Percentiles rank a stretch among this genome's conserved stretches.
phyloP scores from a whole-genome alignment of 768 basidiomycete genomes.

The Tylopilus sp. region DNA sequence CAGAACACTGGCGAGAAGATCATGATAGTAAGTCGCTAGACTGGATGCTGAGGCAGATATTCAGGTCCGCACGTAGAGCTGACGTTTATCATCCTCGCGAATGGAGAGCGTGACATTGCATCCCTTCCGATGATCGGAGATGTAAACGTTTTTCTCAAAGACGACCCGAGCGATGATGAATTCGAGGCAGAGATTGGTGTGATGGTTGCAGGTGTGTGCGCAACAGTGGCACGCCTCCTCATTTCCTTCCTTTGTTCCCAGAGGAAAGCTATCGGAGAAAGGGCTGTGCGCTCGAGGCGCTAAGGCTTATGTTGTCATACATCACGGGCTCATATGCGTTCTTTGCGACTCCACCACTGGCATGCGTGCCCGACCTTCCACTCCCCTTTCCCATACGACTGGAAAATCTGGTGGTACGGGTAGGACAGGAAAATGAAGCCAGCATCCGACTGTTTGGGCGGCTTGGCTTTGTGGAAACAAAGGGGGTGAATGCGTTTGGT shows the following conservation, averaged over 20 bases:
- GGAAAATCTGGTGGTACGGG: slow-evolving; percentile 58
- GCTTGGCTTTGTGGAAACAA: slow-evolving; percentile 71
- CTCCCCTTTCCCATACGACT: slow-evolving; percentile 44
- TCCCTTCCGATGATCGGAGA: slow-evolving; percentile 80
- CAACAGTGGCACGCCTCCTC: too few relatives aligned
- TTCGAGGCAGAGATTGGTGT: slow-evolving; percentile 84
- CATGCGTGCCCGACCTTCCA: slow-evolving; percentile 25
- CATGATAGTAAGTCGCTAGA: slow-evolving; percentile 58
- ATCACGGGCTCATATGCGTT: slow-evolving; percentile 44
- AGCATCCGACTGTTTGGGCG: slow-evolving; percentile 72
- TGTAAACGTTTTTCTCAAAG: slow-evolving; percentile 85
- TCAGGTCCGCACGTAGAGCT: slow-evolving; percentile 48
- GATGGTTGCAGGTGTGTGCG: slow-evolving; percentile 82
- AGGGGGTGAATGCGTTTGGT: slow-evolving; percentile 67
- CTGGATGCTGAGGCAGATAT: neutral
- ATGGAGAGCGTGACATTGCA: slow-evolving; percentile 27
- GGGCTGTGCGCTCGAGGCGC: slow-evolving; percentile 61
- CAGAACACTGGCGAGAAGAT: slow-evolving; percentile 85
- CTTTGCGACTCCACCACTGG: slow-evolving; percentile 10
- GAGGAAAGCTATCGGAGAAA: slow-evolving; percentile 65
- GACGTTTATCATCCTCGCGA: slow-evolving; percentile 83
- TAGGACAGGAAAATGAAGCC: slow-evolving; percentile 63
- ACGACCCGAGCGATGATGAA: slow-evolving; percentile 37
- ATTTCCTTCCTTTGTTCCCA: slow-evolving; percentile 25
- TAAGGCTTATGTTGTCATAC: slow-evolving; percentile 67